phyloP scores from a whole-genome alignment of 2,329 filamentous ascomycete genomes.

The Stemphylium vesicarium region DNA sequence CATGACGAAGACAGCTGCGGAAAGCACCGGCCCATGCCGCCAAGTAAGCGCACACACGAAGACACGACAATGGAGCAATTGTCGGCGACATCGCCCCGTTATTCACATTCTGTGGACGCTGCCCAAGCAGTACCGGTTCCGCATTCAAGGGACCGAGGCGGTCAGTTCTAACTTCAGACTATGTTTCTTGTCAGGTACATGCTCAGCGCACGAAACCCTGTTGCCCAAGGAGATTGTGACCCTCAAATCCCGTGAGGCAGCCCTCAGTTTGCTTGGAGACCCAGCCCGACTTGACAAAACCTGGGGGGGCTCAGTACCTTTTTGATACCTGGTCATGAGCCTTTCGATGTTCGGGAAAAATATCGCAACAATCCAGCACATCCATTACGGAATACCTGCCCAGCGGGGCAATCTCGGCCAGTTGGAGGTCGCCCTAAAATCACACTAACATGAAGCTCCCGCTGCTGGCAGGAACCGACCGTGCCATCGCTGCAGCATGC shows the following conservation, averaged over 20 bases:
- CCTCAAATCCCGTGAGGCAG: neutral
- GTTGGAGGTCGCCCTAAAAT: constrained; percentile 21
- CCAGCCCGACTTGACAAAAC: neutral
- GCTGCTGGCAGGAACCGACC: constrained; percentile 29
- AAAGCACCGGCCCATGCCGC: constrained; percentile 17
- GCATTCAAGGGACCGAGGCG: constrained; percentile 10
- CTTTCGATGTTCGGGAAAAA: constrained; percentile 4
- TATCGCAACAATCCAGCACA: constrained; percentile 10
- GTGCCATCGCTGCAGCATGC: constrained; percentile 36
- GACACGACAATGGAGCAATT: constrained; percentile 7
- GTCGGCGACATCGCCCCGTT: constrained; percentile 22
- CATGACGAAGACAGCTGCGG: constrained; percentile 23
- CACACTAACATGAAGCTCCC: constrained; percentile 29
- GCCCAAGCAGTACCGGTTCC: constrained; percentile 15
- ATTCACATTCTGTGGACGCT: constrained; percentile 10
- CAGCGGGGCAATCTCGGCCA: constrained; percentile 36
- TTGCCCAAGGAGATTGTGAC: constrained; percentile 1
- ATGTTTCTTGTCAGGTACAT: constrained; percentile 5
- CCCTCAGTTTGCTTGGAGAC: neutral
- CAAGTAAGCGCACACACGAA: constrained; percentile 1
- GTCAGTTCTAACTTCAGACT: constrained; percentile 18
- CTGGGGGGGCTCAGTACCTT: constrained; percentile 4
- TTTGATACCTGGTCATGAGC: constrained; percentile 6
- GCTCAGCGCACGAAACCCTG: neutral
- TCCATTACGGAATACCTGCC: constrained; percentile 30